Conservation (phyloP, 202 grass and related monocot species). For the Alloteropsis angusta region DNA sequence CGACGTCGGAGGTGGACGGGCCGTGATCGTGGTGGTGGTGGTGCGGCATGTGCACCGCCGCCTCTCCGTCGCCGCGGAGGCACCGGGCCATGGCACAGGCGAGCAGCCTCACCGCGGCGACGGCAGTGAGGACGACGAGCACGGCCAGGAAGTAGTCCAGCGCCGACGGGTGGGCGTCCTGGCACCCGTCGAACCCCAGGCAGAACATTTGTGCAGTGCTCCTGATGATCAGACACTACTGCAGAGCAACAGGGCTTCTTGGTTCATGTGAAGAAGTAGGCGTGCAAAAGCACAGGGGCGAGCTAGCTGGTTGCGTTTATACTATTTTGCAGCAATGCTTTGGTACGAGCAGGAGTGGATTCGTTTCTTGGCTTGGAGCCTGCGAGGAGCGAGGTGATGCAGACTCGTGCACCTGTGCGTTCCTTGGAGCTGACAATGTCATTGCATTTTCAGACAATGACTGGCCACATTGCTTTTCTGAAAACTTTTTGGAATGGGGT, state of each 20-base stretch:
- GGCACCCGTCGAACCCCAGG: slow-evolving; percentile 37
- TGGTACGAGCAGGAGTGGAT: too few relatives aligned
- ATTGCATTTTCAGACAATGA: slow-evolving; percentile 28
- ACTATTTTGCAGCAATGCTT: neutral
- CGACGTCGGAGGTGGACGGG: slow-evolving; percentile 12
- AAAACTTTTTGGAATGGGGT: slow-evolving; percentile 4
- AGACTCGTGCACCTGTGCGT: slow-evolving; percentile 39
- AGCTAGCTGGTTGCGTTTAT: neutral
- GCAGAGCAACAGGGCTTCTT: neutral
- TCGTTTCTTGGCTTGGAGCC: slow-evolving; percentile 16
- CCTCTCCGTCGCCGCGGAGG: neutral
- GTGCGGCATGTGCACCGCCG: neutral
- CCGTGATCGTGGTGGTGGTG: slow-evolving; percentile 10
- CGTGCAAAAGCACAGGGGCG: neutral
- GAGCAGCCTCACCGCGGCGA: slow-evolving; percentile 42
- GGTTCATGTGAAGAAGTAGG: neutral
- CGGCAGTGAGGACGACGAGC: slow-evolving; percentile 27
- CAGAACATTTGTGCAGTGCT: slow-evolving; percentile 40
- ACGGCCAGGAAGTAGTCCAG: slow-evolving; percentile 50
- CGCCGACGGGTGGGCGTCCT: slow-evolving; percentile 33
- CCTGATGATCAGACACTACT: neutral
- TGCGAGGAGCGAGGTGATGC: neutral
- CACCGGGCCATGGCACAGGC: slow-evolving; percentile 20
- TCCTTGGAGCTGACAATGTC: slow-evolving; percentile 29
- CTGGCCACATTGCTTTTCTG: slow-evolving; percentile 15